Conservation (phyloP, 768 basidiomycete species). For the Russula vinacea region DNA sequence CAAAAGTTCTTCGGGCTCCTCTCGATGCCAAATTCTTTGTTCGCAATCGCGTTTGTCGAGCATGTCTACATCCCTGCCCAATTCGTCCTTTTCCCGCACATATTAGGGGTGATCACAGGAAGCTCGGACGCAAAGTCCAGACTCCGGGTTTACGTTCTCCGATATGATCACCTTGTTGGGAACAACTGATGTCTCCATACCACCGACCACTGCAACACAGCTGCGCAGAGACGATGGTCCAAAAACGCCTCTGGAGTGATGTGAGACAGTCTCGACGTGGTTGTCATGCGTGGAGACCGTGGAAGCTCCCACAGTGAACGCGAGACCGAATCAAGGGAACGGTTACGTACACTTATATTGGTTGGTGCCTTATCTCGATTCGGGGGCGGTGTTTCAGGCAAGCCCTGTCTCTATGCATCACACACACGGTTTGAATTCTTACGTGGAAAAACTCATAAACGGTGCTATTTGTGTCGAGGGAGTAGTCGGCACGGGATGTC, state of each 20-base stretch:
- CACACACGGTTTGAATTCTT: background rate
- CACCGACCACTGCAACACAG: background rate
- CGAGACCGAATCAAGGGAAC: background rate
- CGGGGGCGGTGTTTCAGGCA: background rate
- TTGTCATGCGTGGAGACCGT: slow-evolving; percentile 1
- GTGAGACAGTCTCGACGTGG: no score
- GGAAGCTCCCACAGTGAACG: background rate
- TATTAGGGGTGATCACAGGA: background rate
- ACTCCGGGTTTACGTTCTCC: background rate
- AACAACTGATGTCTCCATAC: background rate
- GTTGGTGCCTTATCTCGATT: slow-evolving; percentile 10
- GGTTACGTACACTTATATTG: slow-evolving; percentile 11
- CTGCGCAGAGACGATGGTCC: background rate
- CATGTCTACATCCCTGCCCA: no score
- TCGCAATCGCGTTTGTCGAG: no score
- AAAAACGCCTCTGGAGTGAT: background rate
- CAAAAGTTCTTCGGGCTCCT: no score
- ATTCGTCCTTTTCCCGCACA: background rate
- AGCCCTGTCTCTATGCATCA: background rate
- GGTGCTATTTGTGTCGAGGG: background rate
- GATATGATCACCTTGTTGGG: background rate
- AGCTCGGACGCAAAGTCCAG: no score
- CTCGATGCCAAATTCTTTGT: no score
- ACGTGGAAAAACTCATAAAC: slow-evolving; percentile 10
- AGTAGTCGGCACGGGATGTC: slow-evolving; percentile 3